Conservation (phyloP, 805 yeast genomes). For the Tetrapisispora nanseiensis region DNA sequence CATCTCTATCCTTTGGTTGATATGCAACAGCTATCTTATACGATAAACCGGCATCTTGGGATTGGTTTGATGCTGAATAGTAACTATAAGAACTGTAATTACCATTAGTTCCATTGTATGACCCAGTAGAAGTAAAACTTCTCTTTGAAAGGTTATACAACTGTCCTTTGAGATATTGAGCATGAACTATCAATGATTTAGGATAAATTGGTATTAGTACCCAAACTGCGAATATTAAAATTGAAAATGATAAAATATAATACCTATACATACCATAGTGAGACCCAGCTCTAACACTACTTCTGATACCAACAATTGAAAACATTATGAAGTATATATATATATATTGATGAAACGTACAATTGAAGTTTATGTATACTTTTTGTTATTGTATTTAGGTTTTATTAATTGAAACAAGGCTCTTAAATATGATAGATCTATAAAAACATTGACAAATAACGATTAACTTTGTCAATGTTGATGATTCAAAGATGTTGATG, state of each 20-base stretch:
- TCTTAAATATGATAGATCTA: too few species aligned
- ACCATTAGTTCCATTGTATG: not conserved
- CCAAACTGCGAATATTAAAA: slow-evolving; percentile 7
- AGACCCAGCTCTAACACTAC: slow-evolving; percentile 7
- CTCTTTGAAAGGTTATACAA: slow-evolving; percentile 12
- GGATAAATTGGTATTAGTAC: slow-evolving; percentile 5
- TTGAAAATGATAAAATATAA: slow-evolving; percentile 6
- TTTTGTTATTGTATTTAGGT: too few species aligned
- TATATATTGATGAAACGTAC: too few species aligned
- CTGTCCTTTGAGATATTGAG: slow-evolving; percentile 14
- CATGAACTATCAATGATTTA: slow-evolving; percentile 11
- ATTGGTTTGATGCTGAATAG: not conserved
- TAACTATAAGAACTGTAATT: not conserved
- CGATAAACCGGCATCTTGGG: slow-evolving; percentile 21
- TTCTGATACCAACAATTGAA: slow-evolving; percentile 10
- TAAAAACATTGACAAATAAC: too few species aligned
- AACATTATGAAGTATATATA: slow-evolving; percentile 11
- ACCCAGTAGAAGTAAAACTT: slow-evolving; percentile 10
- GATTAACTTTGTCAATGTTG: too few species aligned
- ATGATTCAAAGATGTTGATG: too few species aligned
- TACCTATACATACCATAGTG: slow-evolving; percentile 16
- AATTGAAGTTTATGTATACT: too few species aligned
- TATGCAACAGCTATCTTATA: slow-evolving; percentile 59
- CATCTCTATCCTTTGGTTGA: slow-evolving; percentile 62
- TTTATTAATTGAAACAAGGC: too few species aligned